Conservation (phyloP, 495 filamentous ascomycete genomes). For the Cercophora scortea region DNA sequence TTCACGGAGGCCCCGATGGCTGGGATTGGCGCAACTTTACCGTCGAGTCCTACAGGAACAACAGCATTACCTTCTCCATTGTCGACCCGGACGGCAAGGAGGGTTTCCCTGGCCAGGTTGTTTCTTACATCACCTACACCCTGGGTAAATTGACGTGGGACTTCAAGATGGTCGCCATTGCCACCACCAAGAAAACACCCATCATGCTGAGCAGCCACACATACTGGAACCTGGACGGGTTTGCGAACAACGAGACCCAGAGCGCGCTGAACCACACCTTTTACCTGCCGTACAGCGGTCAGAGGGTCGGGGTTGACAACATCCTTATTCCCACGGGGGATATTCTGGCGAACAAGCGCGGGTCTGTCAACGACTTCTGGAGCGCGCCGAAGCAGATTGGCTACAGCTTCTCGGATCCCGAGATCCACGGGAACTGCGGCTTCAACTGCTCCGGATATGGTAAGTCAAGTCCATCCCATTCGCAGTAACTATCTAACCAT, state of each 20-base stretch:
- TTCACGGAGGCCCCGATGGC: slow-evolving; percentile 75
- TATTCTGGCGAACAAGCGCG: slow-evolving; percentile 53
- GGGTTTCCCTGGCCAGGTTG: slow-evolving; percentile 74
- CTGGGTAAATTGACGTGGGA: slow-evolving; percentile 42
- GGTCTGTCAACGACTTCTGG: slow-evolving; percentile 68
- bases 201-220: slow-evolving; percentile 61
- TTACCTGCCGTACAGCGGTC: slow-evolving; percentile 61
- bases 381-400: slow-evolving; percentile 68
- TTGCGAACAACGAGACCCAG: slow-evolving; percentile 52
- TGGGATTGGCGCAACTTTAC: slow-evolving; percentile 81
- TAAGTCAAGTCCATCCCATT: slow-evolving; percentile 22
- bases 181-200: slow-evolving; percentile 52
- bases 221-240: slow-evolving; percentile 88
- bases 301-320: slow-evolving; percentile 63
- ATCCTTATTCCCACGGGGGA: slow-evolving; percentile 74
- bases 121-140: slow-evolving; percentile 71
- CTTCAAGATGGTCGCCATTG: slow-evolving; percentile 45
- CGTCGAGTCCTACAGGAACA: slow-evolving; percentile 56
- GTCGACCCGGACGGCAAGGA: slow-evolving; percentile 62
- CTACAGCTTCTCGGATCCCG: slow-evolving; percentile 50
- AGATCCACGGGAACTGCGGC: slow-evolving; percentile 56
- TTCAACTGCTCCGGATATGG: slow-evolving; percentile 71
- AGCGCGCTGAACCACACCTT: slow-evolving; percentile 65
- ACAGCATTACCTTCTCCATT: slow-evolving; percentile 72
- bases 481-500: no score